Conservation (phyloP, 768 basidiomycete species). For the Macrolepiota fuliginosa region DNA sequence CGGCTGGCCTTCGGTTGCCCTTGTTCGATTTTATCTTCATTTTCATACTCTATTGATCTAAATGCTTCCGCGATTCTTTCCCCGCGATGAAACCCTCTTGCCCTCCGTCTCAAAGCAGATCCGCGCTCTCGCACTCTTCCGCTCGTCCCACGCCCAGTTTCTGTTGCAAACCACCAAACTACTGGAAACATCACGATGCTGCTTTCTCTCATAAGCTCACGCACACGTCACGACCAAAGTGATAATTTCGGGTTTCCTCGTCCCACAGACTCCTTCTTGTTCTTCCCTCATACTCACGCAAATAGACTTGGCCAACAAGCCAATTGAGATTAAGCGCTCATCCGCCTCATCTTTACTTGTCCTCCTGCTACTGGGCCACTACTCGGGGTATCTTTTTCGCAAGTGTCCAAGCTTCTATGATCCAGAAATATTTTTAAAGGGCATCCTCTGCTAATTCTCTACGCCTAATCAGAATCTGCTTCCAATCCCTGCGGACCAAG, state of each 20-base stretch:
- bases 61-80: conserved; percentile 1
- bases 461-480: neutral
- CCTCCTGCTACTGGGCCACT: neutral
- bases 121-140: neutral
- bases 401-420: neutral
- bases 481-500: neutral
- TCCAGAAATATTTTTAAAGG: neutral
- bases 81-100: conserved; percentile 3
- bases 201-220: neutral
- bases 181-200: neutral
- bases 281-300: neutral
- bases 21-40: neutral
- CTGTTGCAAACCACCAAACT: neutral
- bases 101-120: neutral
- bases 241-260: neutral
- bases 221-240: neutral
- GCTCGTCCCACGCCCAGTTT: neutral
- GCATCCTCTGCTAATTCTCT: neutral
- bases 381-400: neutral
- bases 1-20: neutral
- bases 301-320: neutral
- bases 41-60: neutral
- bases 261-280: neutral
- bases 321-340: neutral
- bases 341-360: neutral